Percentiles rank a stretch among this genome's conserved stretches.
phyloP scores from a whole-genome alignment of 495 filamentous ascomycete genomes.

The Xylaria acuta region DNA sequence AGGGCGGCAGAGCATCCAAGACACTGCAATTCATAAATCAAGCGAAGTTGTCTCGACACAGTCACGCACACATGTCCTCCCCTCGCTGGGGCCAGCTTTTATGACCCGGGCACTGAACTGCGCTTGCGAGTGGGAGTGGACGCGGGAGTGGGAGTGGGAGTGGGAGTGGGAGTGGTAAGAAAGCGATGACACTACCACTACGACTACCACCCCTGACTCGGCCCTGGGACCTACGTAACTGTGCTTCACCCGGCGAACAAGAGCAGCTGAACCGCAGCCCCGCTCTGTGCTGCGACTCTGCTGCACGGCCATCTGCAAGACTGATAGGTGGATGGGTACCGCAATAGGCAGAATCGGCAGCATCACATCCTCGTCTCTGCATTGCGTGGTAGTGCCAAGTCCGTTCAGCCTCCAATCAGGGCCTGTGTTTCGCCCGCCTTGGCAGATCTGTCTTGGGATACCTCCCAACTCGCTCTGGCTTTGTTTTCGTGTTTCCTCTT shows the following conservation, averaged over 20 bases:
- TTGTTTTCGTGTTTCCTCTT: constrained; percentile 22
- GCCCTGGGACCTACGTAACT: constrained; percentile 5
- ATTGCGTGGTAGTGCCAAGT: constrained; percentile 9
- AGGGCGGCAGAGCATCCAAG: neutral
- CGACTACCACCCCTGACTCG: neutral
- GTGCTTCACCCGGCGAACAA: neutral
- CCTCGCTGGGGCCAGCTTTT: neutral
- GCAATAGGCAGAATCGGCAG: constrained; percentile 5
- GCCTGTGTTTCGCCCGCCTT: neutral
- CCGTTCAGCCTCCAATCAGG: neutral
- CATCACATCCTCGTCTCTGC: neutral
- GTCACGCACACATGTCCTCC: neutral
- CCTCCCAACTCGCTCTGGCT: neutral
- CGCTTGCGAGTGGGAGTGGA: neutral
- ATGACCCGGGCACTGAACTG: neutral
- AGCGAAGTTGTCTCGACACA: neutral
- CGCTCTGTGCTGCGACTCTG: neutral
- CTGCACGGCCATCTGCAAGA: neutral
- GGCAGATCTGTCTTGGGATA: neutral
- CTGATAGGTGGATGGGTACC: constrained; percentile 6
- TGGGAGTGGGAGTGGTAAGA: no score
- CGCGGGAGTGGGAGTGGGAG: no score
- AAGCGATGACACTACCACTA: neutral
- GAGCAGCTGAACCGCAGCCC: neutral
- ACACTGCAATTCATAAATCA: neutral